phyloP scores from a whole-genome alignment of 2,329 filamentous ascomycete genomes.

The Fusarium keratoplasticum region DNA sequence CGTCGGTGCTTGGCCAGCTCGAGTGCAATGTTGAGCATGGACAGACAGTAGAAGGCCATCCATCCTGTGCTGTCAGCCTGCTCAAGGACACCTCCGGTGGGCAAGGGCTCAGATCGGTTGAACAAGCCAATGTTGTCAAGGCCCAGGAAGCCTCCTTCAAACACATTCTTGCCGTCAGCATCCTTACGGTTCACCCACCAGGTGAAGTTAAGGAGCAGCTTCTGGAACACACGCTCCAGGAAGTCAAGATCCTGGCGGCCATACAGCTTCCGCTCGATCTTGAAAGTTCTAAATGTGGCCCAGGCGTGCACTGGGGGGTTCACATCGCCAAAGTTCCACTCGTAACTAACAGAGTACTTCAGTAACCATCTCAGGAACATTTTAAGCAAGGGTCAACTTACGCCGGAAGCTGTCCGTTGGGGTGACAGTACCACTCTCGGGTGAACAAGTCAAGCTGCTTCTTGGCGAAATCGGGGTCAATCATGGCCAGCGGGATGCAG shows the following conservation, averaged over 20 bases:
- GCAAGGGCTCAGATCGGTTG: constrained; percentile 94
- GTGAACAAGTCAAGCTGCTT: constrained; percentile 97
- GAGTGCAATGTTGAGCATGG: constrained; percentile 96
- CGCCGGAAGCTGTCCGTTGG: constrained; percentile 93
- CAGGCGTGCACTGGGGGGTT: constrained; percentile 97
- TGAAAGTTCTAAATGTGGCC: constrained; percentile 96
- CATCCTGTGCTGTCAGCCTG: constrained; percentile 98
- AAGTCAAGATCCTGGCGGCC: constrained; percentile 95
- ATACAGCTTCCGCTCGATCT: constrained; percentile 98
- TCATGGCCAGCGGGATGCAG: constrained; percentile 95
- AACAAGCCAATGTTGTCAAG: constrained; percentile 98
- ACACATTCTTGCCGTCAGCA: constrained; percentile 93
- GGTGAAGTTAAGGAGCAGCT: constrained; percentile 94
- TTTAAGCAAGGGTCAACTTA: constrained; percentile 57
- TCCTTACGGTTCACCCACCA: constrained; percentile 99
- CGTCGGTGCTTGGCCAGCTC: constrained; percentile 95
- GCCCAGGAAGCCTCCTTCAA: constrained; percentile 95
- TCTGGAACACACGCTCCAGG: constrained; percentile 95
- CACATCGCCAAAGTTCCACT: constrained; percentile 98
- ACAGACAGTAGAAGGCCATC: constrained; percentile 98
- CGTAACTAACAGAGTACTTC: constrained; percentile 62
- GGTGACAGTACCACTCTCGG: constrained; percentile 98
- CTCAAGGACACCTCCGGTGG: constrained; percentile 92
- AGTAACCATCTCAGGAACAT: constrained; percentile 2
- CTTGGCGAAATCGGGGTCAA: constrained; percentile 97